Conservation (phyloP, 495 filamentous ascomycete species). For the Corynascus novoguineensis region DNA sequence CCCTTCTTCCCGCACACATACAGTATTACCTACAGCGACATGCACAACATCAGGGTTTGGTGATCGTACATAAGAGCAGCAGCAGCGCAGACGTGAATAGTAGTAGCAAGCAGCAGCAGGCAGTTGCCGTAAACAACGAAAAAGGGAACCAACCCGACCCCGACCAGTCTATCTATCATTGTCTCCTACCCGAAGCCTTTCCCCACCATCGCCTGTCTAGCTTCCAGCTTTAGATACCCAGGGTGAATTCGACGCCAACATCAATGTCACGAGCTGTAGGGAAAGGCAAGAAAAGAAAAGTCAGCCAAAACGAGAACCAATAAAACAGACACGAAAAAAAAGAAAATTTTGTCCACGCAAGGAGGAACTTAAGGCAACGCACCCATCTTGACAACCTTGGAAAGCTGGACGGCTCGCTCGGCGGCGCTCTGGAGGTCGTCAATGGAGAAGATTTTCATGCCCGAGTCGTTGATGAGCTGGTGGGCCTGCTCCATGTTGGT, state of each 20-base stretch:
- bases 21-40: too few species aligned
- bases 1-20: too few species aligned
- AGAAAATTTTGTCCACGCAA: slow-evolving; percentile 11
- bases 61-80: too few species aligned
- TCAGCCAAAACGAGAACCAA: slow-evolving; percentile 10
- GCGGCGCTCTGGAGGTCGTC: slow-evolving; percentile 96
- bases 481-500: slow-evolving; percentile 98
- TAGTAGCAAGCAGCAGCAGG: too few species aligned
- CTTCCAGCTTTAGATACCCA: slow-evolving; percentile 73
- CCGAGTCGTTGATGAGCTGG: slow-evolving; percentile 94
- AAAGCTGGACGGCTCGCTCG: slow-evolving; percentile 97
- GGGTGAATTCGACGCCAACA: slow-evolving; percentile 93
- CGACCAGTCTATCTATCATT: neutral
- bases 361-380: slow-evolving; percentile 31
- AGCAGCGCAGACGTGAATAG: too few species aligned
- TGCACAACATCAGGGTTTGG: too few species aligned
- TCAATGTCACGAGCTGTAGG: slow-evolving; percentile 83
- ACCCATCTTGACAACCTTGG: slow-evolving; percentile 98
- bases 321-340: neutral
- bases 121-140: too few species aligned
- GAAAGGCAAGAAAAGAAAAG: slow-evolving; percentile 4
- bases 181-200: too few species aligned
- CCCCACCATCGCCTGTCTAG: too few species aligned
- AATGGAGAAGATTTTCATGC: slow-evolving; percentile 98
- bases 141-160: neutral